phyloP scores from a whole-genome alignment of 1,139 yeast genomes.

The Hyphopichia buzzinii region DNA sequence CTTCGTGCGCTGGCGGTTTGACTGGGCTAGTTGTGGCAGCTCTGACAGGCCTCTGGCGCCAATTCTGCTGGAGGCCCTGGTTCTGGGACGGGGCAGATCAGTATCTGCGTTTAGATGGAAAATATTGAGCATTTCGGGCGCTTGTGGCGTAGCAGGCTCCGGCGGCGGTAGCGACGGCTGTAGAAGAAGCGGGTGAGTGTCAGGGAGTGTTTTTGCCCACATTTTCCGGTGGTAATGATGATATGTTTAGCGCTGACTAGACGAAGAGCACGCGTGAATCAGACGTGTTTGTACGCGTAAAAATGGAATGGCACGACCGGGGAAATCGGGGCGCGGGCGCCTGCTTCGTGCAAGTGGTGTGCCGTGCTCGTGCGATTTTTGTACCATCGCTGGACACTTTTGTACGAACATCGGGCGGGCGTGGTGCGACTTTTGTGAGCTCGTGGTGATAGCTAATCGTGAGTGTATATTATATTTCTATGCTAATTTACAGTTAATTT shows the following conservation, averaged over 20 bases:
- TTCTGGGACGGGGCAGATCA: constrained; percentile 3
- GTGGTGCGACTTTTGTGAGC: too few species aligned
- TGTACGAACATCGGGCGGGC: background rate
- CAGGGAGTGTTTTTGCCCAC: background rate
- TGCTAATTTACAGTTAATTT: background rate
- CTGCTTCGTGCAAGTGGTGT: too few species aligned
- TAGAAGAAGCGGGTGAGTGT: background rate
- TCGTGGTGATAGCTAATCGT: too few species aligned
- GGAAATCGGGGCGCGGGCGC: too few species aligned
- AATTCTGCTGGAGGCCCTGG: background rate
- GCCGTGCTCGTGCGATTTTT: too few species aligned
- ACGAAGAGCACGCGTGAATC: too few species aligned
- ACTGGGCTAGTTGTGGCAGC: background rate
- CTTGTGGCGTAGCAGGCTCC: background rate
- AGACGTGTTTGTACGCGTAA: background rate
- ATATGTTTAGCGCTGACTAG: too few species aligned
- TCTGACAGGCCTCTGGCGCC: background rate
- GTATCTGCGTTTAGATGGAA: background rate
- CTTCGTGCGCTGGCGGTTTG: background rate
- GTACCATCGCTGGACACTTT: too few species aligned
- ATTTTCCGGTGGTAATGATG: background rate
- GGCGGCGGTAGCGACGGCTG: background rate
- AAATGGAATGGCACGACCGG: background rate
- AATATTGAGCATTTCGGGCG: constrained; percentile 2
- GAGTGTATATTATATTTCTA: too few species aligned